Conservation (phyloP, 305 asterid genomes). For the Fraxinus albicans region DNA sequence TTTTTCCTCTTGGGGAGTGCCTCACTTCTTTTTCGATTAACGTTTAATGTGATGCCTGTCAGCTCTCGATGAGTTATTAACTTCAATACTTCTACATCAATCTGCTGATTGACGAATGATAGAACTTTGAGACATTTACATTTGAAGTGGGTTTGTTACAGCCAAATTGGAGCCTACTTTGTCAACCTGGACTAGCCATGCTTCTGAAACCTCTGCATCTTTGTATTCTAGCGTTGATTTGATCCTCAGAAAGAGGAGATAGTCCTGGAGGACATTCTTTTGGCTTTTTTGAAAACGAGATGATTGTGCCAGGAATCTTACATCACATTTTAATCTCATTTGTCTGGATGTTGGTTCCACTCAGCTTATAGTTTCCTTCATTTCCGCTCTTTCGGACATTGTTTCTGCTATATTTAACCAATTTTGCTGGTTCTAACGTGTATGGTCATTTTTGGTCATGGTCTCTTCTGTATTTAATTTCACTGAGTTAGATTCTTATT, state of each 20-base stretch:
- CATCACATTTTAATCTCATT: background rate
- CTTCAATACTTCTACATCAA: background rate
- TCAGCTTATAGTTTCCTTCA: background rate
- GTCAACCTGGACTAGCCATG: background rate
- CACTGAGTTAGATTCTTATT: background rate
- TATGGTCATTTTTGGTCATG: background rate
- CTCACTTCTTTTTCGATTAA: background rate
- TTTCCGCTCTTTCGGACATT: background rate
- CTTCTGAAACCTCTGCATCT: background rate
- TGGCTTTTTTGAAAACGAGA: background rate
- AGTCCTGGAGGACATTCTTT: background rate
- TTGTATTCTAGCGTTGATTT: background rate
- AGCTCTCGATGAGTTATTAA: background rate
- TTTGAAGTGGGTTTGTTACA: background rate
- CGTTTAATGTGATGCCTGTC: background rate
- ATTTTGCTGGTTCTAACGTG: background rate
- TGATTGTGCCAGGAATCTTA: background rate
- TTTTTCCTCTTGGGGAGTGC: conserved; percentile 13
- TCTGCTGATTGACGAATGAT: background rate
- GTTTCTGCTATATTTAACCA: background rate
- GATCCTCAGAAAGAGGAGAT: background rate
- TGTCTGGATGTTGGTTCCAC: background rate
- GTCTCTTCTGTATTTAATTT: background rate
- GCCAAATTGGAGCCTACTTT: background rate
- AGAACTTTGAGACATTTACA: background rate